Conservation (phyloP, 257 asterid species). For the Capsicum chinense region DNA sequence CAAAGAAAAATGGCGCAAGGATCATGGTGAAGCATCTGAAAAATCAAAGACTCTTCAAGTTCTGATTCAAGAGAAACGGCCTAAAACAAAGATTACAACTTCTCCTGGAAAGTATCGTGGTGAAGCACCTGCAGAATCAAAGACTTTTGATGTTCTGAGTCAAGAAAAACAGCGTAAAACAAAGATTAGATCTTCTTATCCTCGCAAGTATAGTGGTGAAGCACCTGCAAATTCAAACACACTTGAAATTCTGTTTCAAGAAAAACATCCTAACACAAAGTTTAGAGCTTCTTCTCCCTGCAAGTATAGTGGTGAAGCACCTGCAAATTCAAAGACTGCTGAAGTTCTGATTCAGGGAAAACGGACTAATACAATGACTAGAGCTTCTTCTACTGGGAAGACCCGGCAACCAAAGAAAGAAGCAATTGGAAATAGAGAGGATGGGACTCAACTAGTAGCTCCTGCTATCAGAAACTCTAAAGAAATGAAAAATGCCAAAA, state of each 20-base stretch:
- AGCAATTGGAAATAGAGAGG: slow-evolving; percentile 3
- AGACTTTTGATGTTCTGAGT: neutral
- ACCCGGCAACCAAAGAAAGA: slow-evolving; percentile 28
- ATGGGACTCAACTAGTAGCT: slow-evolving; percentile 1
- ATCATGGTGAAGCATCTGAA: slow-evolving; percentile 14
- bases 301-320: slow-evolving; percentile 17
- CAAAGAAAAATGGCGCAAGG: neutral
- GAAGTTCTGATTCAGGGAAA: slow-evolving; percentile 11
- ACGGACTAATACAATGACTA: neutral
- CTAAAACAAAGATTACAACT: slow-evolving; percentile 9
- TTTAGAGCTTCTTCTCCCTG: neutral
- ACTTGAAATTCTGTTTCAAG: neutral
- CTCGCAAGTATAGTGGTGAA: neutral
- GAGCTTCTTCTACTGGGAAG: slow-evolving; percentile 29
- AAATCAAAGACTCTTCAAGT: slow-evolving; percentile 18
- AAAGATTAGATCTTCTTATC: slow-evolving; percentile 20
- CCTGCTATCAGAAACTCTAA: slow-evolving; percentile 19
- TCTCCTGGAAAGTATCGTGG: neutral
- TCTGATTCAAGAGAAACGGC: slow-evolving; percentile 20
- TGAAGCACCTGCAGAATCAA: slow-evolving; percentile 21
- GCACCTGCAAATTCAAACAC: neutral
- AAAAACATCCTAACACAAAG: neutral
- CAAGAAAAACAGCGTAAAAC: slow-evolving; percentile 11
- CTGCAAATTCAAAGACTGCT: neutral
- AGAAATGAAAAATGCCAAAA: slow-evolving; percentile 27